Conservation (phyloP, 2,329 filamentous ascomycete genomes). For the Beauveria pseudobassiana region DNA sequence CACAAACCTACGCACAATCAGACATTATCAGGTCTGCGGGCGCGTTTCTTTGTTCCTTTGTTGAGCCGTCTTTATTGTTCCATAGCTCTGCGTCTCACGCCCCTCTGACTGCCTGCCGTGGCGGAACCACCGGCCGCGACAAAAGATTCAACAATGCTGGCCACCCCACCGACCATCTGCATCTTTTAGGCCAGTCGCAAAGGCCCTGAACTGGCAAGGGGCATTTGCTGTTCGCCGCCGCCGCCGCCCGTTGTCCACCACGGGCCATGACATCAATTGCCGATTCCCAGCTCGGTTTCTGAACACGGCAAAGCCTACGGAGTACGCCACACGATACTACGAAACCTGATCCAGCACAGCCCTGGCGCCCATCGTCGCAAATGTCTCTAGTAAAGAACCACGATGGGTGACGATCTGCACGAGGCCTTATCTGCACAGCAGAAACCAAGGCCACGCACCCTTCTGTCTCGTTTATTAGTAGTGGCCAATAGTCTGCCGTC, state of each 20-base stretch:
- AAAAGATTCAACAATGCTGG: not conserved
- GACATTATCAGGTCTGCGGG: not conserved
- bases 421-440: not conserved
- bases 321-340: too few species aligned
- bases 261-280: not conserved
- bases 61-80: not conserved
- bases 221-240: not conserved
- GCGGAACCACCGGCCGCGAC: not conserved
- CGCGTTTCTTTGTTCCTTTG: not conserved
- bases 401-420: not conserved
- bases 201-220: not conserved
- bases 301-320: not conserved
- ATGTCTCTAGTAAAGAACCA: not conserved
- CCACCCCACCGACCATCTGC: not conserved
- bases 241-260: not conserved
- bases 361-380: not conserved
- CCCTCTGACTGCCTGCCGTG: not conserved
- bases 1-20: not conserved
- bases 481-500: not conserved
- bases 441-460: not conserved
- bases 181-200: not conserved
- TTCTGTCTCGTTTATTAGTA: not conserved
- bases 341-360: not conserved
- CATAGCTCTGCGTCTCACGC: not conserved
- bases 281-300: not conserved